A percentile compares a stretch with the other conserved stretches of the same genome.
Conservation (phyloP, 2,329 filamentous ascomycete species). For the Venturia nashicola region DNA sequence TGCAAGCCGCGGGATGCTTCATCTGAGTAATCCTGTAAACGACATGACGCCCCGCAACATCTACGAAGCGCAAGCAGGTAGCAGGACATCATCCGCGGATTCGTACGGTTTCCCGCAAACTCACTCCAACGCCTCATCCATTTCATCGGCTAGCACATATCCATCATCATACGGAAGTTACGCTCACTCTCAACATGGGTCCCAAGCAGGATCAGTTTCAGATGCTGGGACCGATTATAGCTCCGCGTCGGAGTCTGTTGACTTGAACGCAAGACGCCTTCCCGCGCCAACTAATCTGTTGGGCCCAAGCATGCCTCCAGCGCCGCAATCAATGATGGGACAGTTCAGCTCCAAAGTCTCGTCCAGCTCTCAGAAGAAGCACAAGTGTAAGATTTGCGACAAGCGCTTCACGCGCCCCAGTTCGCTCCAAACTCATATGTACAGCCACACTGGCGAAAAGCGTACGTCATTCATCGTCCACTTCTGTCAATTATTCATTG, state of each 20-base stretch:
- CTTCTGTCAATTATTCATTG: constrained; percentile 2
- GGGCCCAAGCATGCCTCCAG: constrained; percentile 56
- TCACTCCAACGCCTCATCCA: constrained; percentile 78
- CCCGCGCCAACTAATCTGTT: constrained; percentile 62
- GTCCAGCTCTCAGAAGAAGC: constrained; percentile 95
- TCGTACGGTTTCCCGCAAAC: constrained; percentile 84
- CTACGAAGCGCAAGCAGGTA: constrained; percentile 54
- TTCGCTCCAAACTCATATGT: constrained; percentile 94
- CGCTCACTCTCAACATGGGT: constrained; percentile 42
- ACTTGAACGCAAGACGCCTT: constrained; percentile 67
- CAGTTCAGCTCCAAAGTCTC: constrained; percentile 96
- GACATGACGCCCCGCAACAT: constrained; percentile 81
- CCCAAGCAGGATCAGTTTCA: constrained; percentile 53
- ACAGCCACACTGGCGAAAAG: constrained; percentile 96
- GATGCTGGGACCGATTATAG: constrained; percentile 80
- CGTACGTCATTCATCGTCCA: constrained; percentile 48
- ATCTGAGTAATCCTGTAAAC: constrained; percentile 59
- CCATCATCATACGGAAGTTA: constrained; percentile 54
- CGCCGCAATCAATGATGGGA: constrained; percentile 95
- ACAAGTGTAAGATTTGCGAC: constrained; percentile 98
- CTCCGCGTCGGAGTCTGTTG: constrained; percentile 73
- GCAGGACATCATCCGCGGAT: constrained; percentile 58
- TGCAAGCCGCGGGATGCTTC: constrained; percentile 86
- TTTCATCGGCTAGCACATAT: constrained; percentile 71
- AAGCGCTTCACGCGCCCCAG: constrained; percentile 93